Conservation (phyloP, 257 asterid genomes). For the Capsicum baccatum region DNA sequence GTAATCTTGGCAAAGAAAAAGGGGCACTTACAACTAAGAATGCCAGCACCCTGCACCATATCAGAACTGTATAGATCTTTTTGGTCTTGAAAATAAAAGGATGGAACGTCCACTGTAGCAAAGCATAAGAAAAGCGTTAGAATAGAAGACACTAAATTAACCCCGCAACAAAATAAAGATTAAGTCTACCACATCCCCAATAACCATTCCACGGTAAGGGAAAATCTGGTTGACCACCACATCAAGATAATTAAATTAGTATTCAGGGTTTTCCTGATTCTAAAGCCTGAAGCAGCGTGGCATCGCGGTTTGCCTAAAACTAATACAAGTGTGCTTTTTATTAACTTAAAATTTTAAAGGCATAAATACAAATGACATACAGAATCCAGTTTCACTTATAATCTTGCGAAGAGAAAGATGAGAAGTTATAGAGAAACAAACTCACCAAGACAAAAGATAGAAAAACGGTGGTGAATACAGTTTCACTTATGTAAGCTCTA, state of each 20-base stretch:
- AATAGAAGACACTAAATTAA: slow-evolving; percentile 27
- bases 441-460: slow-evolving; percentile 86
- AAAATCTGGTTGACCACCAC: slow-evolving; percentile 15
- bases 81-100: slow-evolving; percentile 90
- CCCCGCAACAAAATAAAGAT: neutral
- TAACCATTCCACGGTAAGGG: neutral
- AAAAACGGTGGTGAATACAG: slow-evolving; percentile 77
- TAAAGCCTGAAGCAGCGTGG: slow-evolving; percentile 2
- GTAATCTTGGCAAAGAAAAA: slow-evolving; percentile 15
- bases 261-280: neutral
- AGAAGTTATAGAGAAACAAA: neutral
- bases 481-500: slow-evolving; percentile 86
- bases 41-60: slow-evolving; percentile 98
- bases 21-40: slow-evolving; percentile 81
- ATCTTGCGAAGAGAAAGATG: neutral
- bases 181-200: slow-evolving; percentile 9
- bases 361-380: neutral
- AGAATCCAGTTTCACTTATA: slow-evolving; percentile 14
- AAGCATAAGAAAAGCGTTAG: slow-evolving; percentile 34
- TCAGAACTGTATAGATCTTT: slow-evolving; percentile 88
- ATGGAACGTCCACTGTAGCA: slow-evolving; percentile 97
- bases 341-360: neutral
- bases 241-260: neutral
- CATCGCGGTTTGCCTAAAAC: slow-evolving; percentile 4
- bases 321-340: neutral